Conservation (phyloP, 306 rosid genomes). For the Medicago truncatula region DNA sequence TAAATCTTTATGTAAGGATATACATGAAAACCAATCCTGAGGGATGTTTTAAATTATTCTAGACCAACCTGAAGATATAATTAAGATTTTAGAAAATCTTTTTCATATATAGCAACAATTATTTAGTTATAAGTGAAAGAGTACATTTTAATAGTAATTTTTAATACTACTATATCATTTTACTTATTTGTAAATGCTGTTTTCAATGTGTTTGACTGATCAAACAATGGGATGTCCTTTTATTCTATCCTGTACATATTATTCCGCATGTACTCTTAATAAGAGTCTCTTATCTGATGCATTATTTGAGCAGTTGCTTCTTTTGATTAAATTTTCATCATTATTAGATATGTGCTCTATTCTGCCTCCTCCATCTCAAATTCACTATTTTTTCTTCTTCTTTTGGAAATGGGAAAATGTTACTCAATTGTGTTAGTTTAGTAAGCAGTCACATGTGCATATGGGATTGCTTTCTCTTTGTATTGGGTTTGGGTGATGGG, state of each 20-base stretch:
- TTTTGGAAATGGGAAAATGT: not conserved
- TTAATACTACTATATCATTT: not conserved
- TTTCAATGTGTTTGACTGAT: not conserved
- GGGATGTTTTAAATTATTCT: not conserved
- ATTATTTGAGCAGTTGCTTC: not conserved
- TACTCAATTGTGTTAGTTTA: not conserved
- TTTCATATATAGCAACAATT: not conserved
- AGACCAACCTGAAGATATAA: not conserved
- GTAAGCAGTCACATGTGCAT: not conserved
- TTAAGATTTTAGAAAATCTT: not conserved
- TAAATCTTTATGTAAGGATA: not conserved
- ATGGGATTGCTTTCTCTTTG: not conserved
- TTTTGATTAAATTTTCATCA: not conserved
- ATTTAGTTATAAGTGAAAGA: not conserved
- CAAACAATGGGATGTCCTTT: not conserved
- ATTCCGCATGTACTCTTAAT: not conserved
- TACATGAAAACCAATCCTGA: not conserved
- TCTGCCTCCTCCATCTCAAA: not conserved
- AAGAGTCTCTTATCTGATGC: not conserved
- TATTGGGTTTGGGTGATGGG: slow-evolving; percentile 21
- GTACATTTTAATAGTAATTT: not conserved
- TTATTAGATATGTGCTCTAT: not conserved
- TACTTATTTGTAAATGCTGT: not conserved
- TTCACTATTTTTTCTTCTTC: not conserved
- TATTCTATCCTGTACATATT: not conserved